Conservation (phyloP, 108 stramenopile genomes). For the Cyclotella baltica region DNA sequence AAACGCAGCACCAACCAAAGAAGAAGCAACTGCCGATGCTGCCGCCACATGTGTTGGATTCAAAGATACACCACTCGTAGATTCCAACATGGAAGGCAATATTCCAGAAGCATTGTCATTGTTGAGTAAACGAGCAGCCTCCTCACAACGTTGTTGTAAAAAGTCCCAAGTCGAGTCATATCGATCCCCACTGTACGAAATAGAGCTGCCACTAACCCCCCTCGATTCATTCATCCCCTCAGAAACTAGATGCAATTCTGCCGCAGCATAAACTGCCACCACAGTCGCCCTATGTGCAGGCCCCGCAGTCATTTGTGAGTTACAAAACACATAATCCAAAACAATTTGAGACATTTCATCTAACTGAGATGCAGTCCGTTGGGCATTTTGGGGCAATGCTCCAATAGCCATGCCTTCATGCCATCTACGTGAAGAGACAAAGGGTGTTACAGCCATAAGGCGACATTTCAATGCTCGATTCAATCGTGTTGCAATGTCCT, state of each 20-base stretch:
- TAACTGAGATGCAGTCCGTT: slow-evolving; percentile 59
- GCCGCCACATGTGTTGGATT: slow-evolving; percentile 49
- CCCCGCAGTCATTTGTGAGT: neutral
- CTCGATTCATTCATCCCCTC: slow-evolving; percentile 45
- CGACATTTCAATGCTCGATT: slow-evolving; percentile 57
- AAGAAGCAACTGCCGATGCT: slow-evolving; percentile 63
- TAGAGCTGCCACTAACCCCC: slow-evolving; percentile 26
- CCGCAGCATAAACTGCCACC: slow-evolving; percentile 77
- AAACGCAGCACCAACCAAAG: slow-evolving; percentile 69
- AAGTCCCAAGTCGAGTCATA: slow-evolving; percentile 77
- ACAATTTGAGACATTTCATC: slow-evolving; percentile 71
- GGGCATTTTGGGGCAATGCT: slow-evolving; percentile 59
- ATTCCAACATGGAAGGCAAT: slow-evolving; percentile 12
- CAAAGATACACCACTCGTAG: slow-evolving; percentile 20
- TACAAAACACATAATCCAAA: slow-evolving; percentile 37
- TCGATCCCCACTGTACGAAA: slow-evolving; percentile 24
- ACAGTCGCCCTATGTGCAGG: slow-evolving; percentile 56
- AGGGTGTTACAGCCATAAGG: slow-evolving; percentile 57
- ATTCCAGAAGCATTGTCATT: slow-evolving; percentile 11
- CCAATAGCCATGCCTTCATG: slow-evolving; percentile 90
- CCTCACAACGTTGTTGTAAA: slow-evolving; percentile 60
- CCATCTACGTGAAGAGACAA: slow-evolving; percentile 63
- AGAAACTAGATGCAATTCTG: slow-evolving; percentile 82
- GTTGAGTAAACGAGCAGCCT: slow-evolving; percentile 53
- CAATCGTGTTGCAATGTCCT: slow-evolving; percentile 28